Conservation (phyloP, 1,284 basidiomycete genomes). For the Ustilago cynodontis region DNA sequence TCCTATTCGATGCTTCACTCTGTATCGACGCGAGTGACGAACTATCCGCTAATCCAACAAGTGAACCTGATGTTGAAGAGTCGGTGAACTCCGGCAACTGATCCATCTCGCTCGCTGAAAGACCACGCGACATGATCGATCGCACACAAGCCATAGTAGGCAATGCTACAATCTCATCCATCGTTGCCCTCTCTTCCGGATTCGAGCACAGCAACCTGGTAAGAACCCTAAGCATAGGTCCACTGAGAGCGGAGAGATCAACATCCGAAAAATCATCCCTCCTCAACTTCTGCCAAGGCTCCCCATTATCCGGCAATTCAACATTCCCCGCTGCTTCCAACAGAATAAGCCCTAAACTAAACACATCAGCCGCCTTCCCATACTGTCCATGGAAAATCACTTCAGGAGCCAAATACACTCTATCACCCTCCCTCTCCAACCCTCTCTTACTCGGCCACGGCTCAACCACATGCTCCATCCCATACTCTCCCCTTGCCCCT, state of each 20-base stretch:
- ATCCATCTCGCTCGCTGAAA: slow-evolving; percentile 62
- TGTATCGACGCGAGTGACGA: slow-evolving; percentile 30
- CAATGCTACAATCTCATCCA: slow-evolving; percentile 53
- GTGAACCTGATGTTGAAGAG: slow-evolving; percentile 32
- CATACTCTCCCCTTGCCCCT: slow-evolving; percentile 13
- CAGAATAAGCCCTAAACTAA: slow-evolving; percentile 94
- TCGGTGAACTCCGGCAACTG: slow-evolving; percentile 63
- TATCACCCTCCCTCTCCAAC: slow-evolving; percentile 89
- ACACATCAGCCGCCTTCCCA: slow-evolving; percentile 93
- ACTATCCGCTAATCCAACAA: slow-evolving; percentile 26
- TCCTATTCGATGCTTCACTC: slow-evolving; percentile 39
- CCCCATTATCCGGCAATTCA: slow-evolving; percentile 94
- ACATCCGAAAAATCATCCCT: slow-evolving; percentile 92
- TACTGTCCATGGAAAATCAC: slow-evolving; percentile 87
- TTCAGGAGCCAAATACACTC: slow-evolving; percentile 98
- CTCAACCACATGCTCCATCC: slow-evolving; percentile 24
- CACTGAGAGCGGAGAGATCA: slow-evolving; percentile 76
- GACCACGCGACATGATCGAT: slow-evolving; percentile 54
- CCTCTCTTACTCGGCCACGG: slow-evolving; percentile 26
- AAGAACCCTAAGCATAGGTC: slow-evolving; percentile 62
- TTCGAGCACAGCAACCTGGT: slow-evolving; percentile 53
- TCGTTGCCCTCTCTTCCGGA: slow-evolving; percentile 54
- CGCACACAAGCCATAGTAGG: slow-evolving; percentile 58
- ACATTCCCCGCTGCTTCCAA: slow-evolving; percentile 96
- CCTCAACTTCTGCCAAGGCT: slow-evolving; percentile 92